A percentile compares a stretch with the other conserved stretches of the same genome.
Evolutionary conservation across 2,329 filamentous ascomycete species (phyloP).

Genomic region (Nakataea oryzae): DNA sequence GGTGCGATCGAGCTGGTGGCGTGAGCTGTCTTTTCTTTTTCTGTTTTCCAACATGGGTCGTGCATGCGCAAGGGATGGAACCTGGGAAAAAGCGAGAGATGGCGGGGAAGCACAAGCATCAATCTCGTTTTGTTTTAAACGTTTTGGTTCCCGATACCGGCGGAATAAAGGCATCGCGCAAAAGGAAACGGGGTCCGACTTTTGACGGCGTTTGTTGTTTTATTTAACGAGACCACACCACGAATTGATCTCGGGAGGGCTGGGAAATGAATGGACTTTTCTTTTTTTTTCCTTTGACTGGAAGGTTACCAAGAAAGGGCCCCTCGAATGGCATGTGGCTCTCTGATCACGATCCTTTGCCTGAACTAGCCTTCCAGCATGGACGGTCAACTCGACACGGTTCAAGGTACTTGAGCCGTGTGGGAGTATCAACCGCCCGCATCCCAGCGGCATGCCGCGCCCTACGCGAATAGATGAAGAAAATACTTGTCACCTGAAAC

Average conservation of each 20-base stretch:
- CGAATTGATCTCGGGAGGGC: neutral
- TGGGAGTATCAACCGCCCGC: neutral
- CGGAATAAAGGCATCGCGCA: constrained; percentile 2
- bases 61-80: neutral
- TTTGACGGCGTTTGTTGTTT: constrained; percentile 4
- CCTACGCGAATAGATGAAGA: neutral
- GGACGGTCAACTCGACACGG: neutral
- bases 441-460: too few relatives aligned
- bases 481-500: neutral
- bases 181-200: neutral
- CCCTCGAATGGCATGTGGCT: too few relatives aligned
- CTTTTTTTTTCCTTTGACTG: neutral
- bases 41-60: neutral
- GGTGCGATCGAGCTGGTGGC: constrained; percentile 93
- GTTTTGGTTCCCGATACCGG: neutral
- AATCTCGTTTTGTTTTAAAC: neutral
- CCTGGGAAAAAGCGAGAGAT: neutral
- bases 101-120: neutral
- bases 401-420: neutral
- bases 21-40: constrained; percentile 34
- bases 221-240: constrained; percentile 3
- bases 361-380: neutral
- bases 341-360: neutral
- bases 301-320: too few relatives aligned
- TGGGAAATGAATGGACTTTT: neutral